Base-by-base conservation (phyloP, 768 basidiomycete genomes). In the Botryobasidium botryosum region DNA sequence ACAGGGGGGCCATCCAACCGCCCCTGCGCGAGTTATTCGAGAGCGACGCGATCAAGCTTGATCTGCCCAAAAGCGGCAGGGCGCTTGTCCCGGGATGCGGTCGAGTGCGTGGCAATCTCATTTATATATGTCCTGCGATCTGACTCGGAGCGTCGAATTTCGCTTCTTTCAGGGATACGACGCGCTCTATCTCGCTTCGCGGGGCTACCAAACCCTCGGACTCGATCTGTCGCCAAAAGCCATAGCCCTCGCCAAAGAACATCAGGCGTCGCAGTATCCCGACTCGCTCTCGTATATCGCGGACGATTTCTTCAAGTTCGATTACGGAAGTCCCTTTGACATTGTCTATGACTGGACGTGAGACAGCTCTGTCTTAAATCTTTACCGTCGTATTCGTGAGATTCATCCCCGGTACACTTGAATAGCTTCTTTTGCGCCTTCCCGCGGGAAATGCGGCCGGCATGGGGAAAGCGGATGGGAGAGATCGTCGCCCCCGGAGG, bases 381-480 rank as follows among this genome's bases (percentile, higher is more conserved):
- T 45, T 29, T n/a, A 38, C 15, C 32, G 1, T 26, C 17, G 18
- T 15, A 23, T 27, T 26, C 21, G 3, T 15, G 24, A 13, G 12
- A 13, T 35, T 26, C 7, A 12, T n/a, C n/a, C n/a, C n/a, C n/a
- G n/a, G n/a, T n/a, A n/a, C n/a, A n/a, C n/a, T n/a, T n/a, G n/a
- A 13, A 15, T 47, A 78, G 75, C 1, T 80, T 82, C 62, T 82
- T 84, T 56, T 75, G 76, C 35, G 79, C 81, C 2, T 72, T 84
- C 20, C 72, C 71, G 0, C 79, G 75, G 0, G 47, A 59, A 2
- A 62, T 57, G 29, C 67, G 80, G 7, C 35, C 50, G 3, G 66
- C 66, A 15, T 81, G 78, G 79, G 80, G 69, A 1, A 50, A 53
- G 12, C 65, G 75, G 51, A 75, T 82, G 59, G 59, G 62, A 1